Percentiles rank a stretch among this genome's conserved stretches.
Evolutionary conservation across 2,329 filamentous ascomycete species (phyloP).

Genomic region (Trichophyton schoenleinii): DNA sequence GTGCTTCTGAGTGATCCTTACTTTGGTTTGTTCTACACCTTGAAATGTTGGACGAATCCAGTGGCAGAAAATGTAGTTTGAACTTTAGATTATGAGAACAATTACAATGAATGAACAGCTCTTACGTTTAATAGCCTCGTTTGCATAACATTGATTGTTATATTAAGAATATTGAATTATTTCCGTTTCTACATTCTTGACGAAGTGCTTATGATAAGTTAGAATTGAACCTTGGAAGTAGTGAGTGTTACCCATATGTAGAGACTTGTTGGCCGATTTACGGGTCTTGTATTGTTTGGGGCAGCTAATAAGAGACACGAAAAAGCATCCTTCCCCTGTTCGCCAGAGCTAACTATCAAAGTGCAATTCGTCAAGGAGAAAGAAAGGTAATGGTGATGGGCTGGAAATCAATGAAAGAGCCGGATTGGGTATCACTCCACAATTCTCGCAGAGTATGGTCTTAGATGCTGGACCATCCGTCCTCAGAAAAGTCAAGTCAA

Average conservation of each 20-base stretch:
- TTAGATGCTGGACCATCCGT: neutral
- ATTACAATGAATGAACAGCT: neutral
- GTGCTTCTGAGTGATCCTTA: neutral
- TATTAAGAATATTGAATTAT: neutral
- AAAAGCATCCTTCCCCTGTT: neutral
- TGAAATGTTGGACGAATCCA: neutral
- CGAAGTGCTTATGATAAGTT: too few relatives aligned
- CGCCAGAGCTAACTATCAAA: neutral
- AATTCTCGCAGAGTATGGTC: neutral
- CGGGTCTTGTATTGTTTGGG: neutral
- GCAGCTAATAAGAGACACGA: neutral
- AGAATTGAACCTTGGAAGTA: neutral
- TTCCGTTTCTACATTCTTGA: neutral
- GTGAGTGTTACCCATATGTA: too few relatives aligned
- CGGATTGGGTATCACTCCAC: neutral
- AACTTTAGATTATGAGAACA: conserved; percentile 2
- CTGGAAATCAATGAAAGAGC: neutral
- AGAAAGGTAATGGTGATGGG: neutral
- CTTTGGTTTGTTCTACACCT: neutral
- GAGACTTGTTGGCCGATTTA: neutral
- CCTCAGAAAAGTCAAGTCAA: neutral
- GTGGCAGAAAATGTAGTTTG: conserved; percentile 2
- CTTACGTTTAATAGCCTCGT: neutral
- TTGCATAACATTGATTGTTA: neutral
- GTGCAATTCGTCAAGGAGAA: neutral